Evolutionary conservation across 1,139 yeast species (phyloP).

Genomic region (Debaryomyces singareniensis): DNA sequence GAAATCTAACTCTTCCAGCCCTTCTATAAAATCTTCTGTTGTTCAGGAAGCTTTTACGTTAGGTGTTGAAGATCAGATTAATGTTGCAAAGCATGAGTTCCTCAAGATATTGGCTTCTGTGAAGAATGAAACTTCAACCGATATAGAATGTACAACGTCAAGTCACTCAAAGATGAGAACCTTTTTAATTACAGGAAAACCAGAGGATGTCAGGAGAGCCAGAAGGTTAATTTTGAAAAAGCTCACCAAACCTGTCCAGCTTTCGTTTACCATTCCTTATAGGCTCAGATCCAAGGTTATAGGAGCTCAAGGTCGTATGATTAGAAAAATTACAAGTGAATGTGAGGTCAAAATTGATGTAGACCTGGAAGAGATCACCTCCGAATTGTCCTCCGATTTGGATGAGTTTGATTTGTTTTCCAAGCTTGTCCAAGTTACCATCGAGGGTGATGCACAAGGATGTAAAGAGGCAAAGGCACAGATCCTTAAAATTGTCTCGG

Average conservation of each 20-base stretch:
- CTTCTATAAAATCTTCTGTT: constrained; percentile 27
- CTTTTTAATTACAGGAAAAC: constrained; percentile 75
- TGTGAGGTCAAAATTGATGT: constrained; percentile 75
- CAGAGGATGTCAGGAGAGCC: constrained; percentile 63
- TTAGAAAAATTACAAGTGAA: constrained; percentile 71
- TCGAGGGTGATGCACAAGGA: constrained; percentile 86
- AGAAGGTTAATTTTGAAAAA: constrained; percentile 71
- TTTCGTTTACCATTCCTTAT: constrained; percentile 66
- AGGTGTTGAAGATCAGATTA: constrained; percentile 60
- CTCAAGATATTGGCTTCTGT: constrained; percentile 57
- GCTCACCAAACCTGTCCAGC: constrained; percentile 67
- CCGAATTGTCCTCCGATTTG: too few relatives aligned
- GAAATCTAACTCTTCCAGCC: constrained; percentile 10
- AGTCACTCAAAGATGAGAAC: constrained; percentile 74
- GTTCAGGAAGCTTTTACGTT: constrained; percentile 73
- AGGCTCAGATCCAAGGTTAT: constrained; percentile 74
- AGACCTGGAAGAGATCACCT: constrained; percentile 32
- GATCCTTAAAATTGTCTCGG: constrained; percentile 69
- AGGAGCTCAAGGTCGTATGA: constrained; percentile 82
- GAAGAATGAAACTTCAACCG: constrained; percentile 56
- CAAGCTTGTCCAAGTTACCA: constrained; percentile 50
- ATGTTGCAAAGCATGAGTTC: constrained; percentile 58
- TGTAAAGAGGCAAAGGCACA: constrained; percentile 66
- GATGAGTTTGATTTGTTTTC: constrained; percentile 46
- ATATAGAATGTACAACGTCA: constrained; percentile 81